Evolutionary conservation across 1,284 basidiomycete genomes (phyloP).

Genomic region (Prillingera fragicola): DNA sequence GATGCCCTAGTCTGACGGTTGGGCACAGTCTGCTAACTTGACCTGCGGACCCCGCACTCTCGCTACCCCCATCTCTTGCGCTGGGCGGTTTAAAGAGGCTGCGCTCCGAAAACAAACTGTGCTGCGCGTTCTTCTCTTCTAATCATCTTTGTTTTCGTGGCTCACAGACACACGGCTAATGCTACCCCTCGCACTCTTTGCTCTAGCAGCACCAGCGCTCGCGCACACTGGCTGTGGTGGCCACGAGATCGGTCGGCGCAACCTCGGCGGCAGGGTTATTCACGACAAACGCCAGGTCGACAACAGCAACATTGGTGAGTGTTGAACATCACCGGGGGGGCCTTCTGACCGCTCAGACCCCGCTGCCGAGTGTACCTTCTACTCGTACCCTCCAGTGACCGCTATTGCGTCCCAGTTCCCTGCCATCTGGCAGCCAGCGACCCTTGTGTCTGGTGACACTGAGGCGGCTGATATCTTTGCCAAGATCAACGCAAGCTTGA

Average conservation of each 20-base stretch:
- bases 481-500: conserved; percentile 41
- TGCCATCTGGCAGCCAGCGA: conserved; percentile 44
- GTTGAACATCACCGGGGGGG: not conserved
- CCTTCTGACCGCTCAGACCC: conserved; percentile 12
- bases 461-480: conserved; percentile 40
- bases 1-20: no score
- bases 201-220: not conserved
- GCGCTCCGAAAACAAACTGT: no score
- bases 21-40: no score
- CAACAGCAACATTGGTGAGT: conserved; percentile 5
- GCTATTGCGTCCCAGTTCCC: conserved; percentile 36
- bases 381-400: conserved; percentile 36
- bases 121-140: no score
- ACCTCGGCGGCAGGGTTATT: conserved; percentile 22
- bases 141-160: no score
- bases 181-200: conserved; percentile 1
- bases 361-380: conserved; percentile 28
- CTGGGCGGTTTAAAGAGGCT: no score
- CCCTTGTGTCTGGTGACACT: conserved; percentile 44
- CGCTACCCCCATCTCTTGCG: no score
- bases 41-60: no score
- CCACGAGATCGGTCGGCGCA: conserved; percentile 32
- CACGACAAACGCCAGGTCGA: not conserved
- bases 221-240: conserved; percentile 37
- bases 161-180: no score